A percentile compares a stretch with the other conserved stretches of the same genome.
phyloP scores from a whole-genome alignment of 352 stramenopile species.

The Phytophthora capsici region DNA sequence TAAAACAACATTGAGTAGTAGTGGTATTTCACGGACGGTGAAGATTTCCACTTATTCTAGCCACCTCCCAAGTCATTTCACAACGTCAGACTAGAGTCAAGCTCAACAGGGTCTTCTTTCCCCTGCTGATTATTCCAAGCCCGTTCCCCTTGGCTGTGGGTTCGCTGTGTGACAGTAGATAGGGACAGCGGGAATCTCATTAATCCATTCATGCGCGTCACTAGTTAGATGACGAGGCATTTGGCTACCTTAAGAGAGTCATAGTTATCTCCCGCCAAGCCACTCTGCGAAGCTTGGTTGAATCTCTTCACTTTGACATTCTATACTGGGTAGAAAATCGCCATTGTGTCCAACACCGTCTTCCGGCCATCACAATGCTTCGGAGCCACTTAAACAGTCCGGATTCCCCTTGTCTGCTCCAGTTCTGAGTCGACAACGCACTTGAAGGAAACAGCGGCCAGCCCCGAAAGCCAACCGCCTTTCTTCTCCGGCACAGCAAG shows the following conservation, averaged over 20 bases:
- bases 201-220: conserved; percentile 17
- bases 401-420: conserved; percentile 1
- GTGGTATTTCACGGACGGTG: neutral
- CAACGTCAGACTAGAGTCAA: conserved; percentile 7
- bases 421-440: neutral
- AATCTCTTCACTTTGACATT: neutral
- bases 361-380: conserved; percentile 6
- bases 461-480: conserved; percentile 5
- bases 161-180: conserved; percentile 13
- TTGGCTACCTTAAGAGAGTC: neutral
- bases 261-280: neutral
- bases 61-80: neutral
- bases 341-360: conserved; percentile 3
- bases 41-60: neutral
- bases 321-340: neutral
- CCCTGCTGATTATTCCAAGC: conserved; percentile 22
- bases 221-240: conserved; percentile 11
- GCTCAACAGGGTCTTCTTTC: conserved; percentile 5
- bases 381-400: conserved; percentile 9
- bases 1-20: neutral
- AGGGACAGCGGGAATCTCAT: conserved; percentile 14
- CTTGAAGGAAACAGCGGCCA: conserved; percentile 3
- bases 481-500: conserved; percentile 6
- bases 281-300: neutral
- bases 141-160: conserved; percentile 12